Conservation (phyloP, 2,329 filamentous ascomycete species). For the Apiospora phragmitis region DNA sequence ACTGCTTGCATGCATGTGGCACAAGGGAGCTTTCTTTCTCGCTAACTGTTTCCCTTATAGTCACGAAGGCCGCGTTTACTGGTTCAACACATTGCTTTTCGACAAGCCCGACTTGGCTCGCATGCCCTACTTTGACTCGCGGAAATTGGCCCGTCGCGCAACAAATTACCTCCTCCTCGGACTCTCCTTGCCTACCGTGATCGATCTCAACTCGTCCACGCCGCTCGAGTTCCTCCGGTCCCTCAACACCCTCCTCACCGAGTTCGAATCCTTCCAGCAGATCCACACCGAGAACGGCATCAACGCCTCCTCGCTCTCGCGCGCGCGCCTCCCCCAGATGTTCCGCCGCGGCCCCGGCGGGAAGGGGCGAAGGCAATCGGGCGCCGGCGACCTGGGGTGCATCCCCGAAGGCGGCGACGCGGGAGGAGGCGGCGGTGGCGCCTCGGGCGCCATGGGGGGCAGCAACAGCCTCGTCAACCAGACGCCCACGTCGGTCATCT, state of each 20-base stretch:
- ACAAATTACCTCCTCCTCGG: conserved; percentile 93
- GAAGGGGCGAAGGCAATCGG: conserved; percentile 58
- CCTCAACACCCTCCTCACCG: conserved; percentile 79
- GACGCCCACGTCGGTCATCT: conserved; percentile 48
- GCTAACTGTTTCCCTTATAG: conserved; percentile 42
- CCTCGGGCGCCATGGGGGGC: conserved; percentile 14
- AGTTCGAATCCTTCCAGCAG: conserved; percentile 93
- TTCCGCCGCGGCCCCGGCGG: conserved; percentile 67
- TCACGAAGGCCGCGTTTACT: conserved; percentile 92
- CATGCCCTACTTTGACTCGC: conserved; percentile 82
- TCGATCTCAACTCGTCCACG: conserved; percentile 81
- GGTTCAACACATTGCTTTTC: conserved; percentile 97
- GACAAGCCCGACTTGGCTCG: conserved; percentile 76
- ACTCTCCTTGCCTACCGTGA: conserved; percentile 83
- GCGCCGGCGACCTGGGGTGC: conserved; percentile 40
- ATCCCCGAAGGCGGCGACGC: conserved; percentile 21
- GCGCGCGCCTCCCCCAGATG: conserved; percentile 81
- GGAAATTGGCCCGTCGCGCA: conserved; percentile 84
- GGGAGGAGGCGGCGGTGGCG: conserved; percentile 13
- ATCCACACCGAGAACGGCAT: conserved; percentile 78
- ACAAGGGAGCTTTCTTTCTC: background rate
- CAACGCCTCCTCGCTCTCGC: conserved; percentile 67
- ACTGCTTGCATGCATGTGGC: background rate
- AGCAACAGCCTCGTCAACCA: conserved; percentile 29
- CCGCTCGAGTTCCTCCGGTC: conserved; percentile 84